Conservation (phyloP, 768 basidiomycete species). For the Lentinus tigrinus region DNA sequence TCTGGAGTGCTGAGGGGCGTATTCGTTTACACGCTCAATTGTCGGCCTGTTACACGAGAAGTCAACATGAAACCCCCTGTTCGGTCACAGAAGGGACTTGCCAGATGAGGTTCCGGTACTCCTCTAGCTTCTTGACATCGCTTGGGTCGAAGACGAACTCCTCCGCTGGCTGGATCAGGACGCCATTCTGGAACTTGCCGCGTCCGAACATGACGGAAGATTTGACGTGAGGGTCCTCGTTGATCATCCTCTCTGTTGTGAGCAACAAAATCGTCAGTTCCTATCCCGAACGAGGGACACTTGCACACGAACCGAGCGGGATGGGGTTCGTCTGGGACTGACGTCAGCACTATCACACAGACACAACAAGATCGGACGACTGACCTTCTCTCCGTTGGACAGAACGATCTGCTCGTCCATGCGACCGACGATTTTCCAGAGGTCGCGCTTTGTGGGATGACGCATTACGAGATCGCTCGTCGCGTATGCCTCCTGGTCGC, state of each 20-base stretch:
- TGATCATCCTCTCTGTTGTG: constrained; percentile 35
- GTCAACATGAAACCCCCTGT: too few relatives aligned
- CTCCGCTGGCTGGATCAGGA: constrained; percentile 37
- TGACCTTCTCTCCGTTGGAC: constrained; percentile 42
- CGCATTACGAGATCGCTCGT: constrained; percentile 40
- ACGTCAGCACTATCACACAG: not conserved
- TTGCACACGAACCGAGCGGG: constrained; percentile 24
- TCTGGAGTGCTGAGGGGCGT: constrained; percentile 43
- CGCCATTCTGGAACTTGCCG: constrained; percentile 39
- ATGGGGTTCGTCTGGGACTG: constrained; percentile 36
- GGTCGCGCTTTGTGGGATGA: constrained; percentile 38
- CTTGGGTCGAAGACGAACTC: constrained; percentile 29
- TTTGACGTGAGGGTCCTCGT: constrained; percentile 32
- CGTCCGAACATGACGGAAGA: constrained; percentile 41
- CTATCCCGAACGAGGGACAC: constrained; percentile 14
- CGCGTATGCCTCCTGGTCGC: constrained; percentile 34
- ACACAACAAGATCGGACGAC: not conserved
- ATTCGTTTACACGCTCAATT: constrained; percentile 40
- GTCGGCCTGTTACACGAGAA: constrained; percentile 21
- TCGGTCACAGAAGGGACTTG: constrained; percentile 13
- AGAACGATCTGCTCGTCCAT: constrained; percentile 47
- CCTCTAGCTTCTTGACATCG: constrained; percentile 28
- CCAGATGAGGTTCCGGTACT: constrained; percentile 38
- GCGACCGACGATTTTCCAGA: constrained; percentile 42
- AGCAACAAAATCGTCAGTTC: not conserved